These are phyloP conservation scores for Passalora sequoiae DNA, from an alignment of 2,329 filamentous ascomycete genomes.

Conservation along the genomic window DNA sequence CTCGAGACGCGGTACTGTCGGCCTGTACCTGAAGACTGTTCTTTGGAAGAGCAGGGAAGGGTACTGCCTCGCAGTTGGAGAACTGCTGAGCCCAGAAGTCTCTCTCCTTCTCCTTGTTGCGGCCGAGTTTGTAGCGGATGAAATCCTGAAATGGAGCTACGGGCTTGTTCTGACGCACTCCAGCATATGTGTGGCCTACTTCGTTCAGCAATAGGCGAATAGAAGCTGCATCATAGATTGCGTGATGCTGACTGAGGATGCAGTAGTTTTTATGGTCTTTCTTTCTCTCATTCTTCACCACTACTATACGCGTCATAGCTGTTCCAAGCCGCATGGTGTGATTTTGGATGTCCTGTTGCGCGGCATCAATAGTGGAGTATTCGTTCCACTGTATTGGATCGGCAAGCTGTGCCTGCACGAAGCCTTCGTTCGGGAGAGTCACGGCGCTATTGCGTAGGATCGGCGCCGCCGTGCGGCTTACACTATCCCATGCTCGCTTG, in stretches of 20 bases:
- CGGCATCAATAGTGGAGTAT: background rate
- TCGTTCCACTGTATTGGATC: conserved; percentile 23
- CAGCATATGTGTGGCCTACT: conserved; percentile 16
- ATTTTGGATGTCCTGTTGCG: background rate
- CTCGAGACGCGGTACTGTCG: conserved; percentile 24
- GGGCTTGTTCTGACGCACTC: background rate
- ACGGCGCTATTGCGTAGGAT: conserved; percentile 36
- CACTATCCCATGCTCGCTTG: conserved; percentile 35
- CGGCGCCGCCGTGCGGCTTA: conserved; percentile 25
- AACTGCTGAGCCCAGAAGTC: conserved; percentile 35
- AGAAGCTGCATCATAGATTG: conserved; percentile 39
- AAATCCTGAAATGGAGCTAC: conserved; percentile 27
- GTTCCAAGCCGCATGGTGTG: background rate
- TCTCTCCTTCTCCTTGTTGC: conserved; percentile 22
- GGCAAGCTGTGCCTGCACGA: conserved; percentile 32
- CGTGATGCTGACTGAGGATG: conserved; percentile 33
- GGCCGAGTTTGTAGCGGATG: conserved; percentile 31
- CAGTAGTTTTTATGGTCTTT: too few relatives aligned
- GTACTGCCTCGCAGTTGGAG: conserved; percentile 27
- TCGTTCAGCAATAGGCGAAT: conserved; percentile 33
- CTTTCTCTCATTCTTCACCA: background rate
- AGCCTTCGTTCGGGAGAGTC: background rate
- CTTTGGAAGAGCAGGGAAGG: conserved; percentile 33
- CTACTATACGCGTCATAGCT: background rate
- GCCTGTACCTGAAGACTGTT: conserved; percentile 22